phyloP scores from a whole-genome alignment of 75 land plant genomes.

The Chamaecyparis obtusa region DNA sequence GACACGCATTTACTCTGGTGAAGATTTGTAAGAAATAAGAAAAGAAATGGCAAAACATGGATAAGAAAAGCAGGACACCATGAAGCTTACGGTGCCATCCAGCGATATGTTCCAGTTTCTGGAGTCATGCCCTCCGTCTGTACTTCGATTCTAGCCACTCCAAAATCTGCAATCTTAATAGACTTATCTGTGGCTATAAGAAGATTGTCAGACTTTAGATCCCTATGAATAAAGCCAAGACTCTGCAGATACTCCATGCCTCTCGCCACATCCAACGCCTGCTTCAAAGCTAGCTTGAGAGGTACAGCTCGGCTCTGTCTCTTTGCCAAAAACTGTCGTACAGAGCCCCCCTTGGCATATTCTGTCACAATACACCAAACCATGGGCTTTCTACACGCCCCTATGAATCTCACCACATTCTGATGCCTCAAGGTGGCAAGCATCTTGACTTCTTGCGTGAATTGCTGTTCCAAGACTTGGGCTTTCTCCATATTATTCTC shows the following conservation, averaged over 20 bases:
- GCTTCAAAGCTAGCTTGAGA: slow-evolving; percentile 54
- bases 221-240: slow-evolving; percentile 59
- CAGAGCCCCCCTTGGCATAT: slow-evolving; percentile 83
- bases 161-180: slow-evolving; percentile 68
- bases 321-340: slow-evolving; percentile 52
- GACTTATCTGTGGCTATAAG: slow-evolving; percentile 66
- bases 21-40: background rate
- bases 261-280: slow-evolving; percentile 70
- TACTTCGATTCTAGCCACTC: slow-evolving; percentile 53
- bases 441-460: slow-evolving; percentile 78
- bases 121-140: slow-evolving; percentile 76
- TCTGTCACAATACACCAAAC: slow-evolving; percentile 92
- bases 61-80: slow-evolving; percentile 11
- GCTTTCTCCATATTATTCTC: slow-evolving; percentile 59
- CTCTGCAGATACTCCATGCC: slow-evolving; percentile 85
- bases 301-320: slow-evolving; percentile 60
- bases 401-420: slow-evolving; percentile 78
- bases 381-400: slow-evolving; percentile 67
- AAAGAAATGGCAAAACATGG: background rate
- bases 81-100: slow-evolving; percentile 83
- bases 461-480: slow-evolving; percentile 67
- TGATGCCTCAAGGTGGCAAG: slow-evolving; percentile 61
- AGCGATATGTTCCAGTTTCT: slow-evolving; percentile 77
- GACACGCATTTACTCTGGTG: background rate
- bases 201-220: slow-evolving; percentile 79